A percentile compares a stretch with the other conserved stretches of the same genome.
Conservation (phyloP, 768 basidiomycete species). For the Suillus sp. region DNA sequence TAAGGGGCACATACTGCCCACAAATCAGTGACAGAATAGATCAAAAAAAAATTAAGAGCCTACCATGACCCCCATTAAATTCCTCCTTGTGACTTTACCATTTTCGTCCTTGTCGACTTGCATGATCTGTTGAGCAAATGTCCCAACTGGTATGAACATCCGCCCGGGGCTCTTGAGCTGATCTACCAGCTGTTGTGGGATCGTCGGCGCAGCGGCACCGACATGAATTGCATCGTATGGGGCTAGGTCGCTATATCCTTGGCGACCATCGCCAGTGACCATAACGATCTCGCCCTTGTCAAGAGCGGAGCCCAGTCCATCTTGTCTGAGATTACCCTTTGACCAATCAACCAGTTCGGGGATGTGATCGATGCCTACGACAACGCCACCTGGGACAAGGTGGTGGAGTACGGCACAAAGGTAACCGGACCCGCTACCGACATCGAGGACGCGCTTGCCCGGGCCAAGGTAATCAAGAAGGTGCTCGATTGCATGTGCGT, state of each 20-base stretch:
- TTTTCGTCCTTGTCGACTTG: conserved; percentile 78
- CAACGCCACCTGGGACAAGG: conserved; percentile 62
- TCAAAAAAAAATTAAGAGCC: conserved; percentile 31
- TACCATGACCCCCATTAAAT: conserved; percentile 83
- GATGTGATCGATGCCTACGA: conserved; percentile 93
- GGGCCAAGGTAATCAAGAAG: conserved; percentile 71
- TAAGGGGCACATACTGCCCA: conserved; percentile 67
- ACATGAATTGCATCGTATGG: conserved; percentile 91
- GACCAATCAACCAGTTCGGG: conserved; percentile 73
- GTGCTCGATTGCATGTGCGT: conserved; percentile 83
- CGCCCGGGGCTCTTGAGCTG: conserved; percentile 76
- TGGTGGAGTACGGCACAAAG: conserved; percentile 80
- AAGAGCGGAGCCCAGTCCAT: conserved; percentile 60
- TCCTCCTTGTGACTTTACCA: conserved; percentile 63
- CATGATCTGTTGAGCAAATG: conserved; percentile 56
- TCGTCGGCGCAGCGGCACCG: conserved; percentile 81
- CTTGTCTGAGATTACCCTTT: conserved; percentile 63
- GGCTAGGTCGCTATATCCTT: conserved; percentile 46
- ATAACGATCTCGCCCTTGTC: conserved; percentile 61
- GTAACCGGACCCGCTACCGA: conserved; percentile 90
- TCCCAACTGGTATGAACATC: conserved; percentile 94
- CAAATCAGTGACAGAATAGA: neutral
- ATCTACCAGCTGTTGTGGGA: conserved; percentile 72
- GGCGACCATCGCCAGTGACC: conserved; percentile 76
- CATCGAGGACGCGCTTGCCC: conserved; percentile 80